Base-by-base conservation (phyloP, 768 basidiomycete genomes). In the Suillus subaureus region DNA sequence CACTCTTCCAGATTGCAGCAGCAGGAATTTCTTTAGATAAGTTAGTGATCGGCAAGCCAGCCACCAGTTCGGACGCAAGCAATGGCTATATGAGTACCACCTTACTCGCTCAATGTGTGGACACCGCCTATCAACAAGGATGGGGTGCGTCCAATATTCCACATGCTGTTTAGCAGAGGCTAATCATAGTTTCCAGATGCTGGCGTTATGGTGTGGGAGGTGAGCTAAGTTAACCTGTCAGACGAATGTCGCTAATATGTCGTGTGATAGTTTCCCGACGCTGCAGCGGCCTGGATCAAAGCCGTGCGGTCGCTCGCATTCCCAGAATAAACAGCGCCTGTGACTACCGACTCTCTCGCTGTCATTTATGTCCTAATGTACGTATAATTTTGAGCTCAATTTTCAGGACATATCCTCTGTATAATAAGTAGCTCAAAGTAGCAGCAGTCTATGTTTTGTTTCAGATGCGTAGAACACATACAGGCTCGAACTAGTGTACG, bases 1-100 rank as follows among this genome's bases (percentile, higher is more conserved):
- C 83, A 0, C 71, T 86, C 40, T 82, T 85, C 72, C 78, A 85
- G 68, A 84, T 85, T 62, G 75, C 78, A 26, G 81, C 82, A 1
- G 84, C 77, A 65, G 89, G 88, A 31, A 84, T 92, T 11, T 72
- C 81, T 3, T 71, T 86, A 55, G 74, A 83, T 72, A 92, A 93
- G 77, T 79, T 92, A 57, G 86, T 92, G 67, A 90, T 93, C 70
- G 91, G 90, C 3, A 93, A 93, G 75, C 90, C 90, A 1, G 87
- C 85, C 2, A 63, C 80, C 0, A 67, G 66, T 6, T 70, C 76
- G 11, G 85, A 87, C 61, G 87, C 89, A 2, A 82, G 66, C 65
- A 89, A 84, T 67, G 87, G 82, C 5, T 85, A 79, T 66, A 89
- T 93, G 74, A 78, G 77, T 40, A 78, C 88, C 1, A 75, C 80